Conservation (phyloP, 2,329 filamentous ascomycete genomes). For the Stagonosporopsis rhizophila region DNA sequence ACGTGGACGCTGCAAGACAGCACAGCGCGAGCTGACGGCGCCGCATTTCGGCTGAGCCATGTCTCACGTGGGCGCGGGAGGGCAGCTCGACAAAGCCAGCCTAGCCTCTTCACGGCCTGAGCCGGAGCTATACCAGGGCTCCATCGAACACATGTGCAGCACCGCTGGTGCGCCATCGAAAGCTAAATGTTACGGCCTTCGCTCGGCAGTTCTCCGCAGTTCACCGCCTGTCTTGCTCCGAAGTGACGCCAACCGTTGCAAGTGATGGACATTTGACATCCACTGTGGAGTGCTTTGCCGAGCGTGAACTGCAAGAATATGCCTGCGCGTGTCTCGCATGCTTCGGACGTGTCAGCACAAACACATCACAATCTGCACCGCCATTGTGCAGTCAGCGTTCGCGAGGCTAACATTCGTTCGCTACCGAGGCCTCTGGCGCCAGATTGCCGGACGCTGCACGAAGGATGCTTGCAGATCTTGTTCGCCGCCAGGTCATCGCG, state of each 20-base stretch:
- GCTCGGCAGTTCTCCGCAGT: slow-evolving; percentile 46
- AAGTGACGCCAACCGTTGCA: slow-evolving; percentile 21
- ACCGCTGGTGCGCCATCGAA: slow-evolving; percentile 28
- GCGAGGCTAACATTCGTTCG: slow-evolving; percentile 40
- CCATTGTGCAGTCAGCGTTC: slow-evolving; percentile 48
- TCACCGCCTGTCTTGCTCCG: slow-evolving; percentile 38
- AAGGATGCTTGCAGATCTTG: slow-evolving; percentile 50
- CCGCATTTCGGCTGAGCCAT: slow-evolving; percentile 28
- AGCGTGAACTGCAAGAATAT: slow-evolving; percentile 25
- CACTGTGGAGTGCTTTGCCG: slow-evolving; percentile 24
- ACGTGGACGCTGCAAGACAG: slow-evolving; percentile 44
- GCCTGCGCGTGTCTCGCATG: slow-evolving; percentile 20
- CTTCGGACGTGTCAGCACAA: slow-evolving; percentile 37
- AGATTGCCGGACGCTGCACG: slow-evolving; percentile 43
- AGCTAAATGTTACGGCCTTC: slow-evolving; percentile 38
- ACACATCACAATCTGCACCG: slow-evolving; percentile 48
- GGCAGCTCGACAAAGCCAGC: slow-evolving; percentile 20
- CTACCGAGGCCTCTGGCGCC: slow-evolving; percentile 45
- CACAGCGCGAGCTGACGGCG: slow-evolving; percentile 31
- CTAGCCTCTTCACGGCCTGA: slow-evolving; percentile 36
- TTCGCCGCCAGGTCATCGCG: slow-evolving; percentile 51
- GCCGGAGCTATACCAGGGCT: slow-evolving; percentile 40
- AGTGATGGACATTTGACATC: slow-evolving; percentile 21
- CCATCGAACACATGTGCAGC: slow-evolving; percentile 30
- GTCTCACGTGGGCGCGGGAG: slow-evolving; percentile 40